Conservation (phyloP, 768 basidiomycete species). For the Asterophora lycoperdoides region DNA sequence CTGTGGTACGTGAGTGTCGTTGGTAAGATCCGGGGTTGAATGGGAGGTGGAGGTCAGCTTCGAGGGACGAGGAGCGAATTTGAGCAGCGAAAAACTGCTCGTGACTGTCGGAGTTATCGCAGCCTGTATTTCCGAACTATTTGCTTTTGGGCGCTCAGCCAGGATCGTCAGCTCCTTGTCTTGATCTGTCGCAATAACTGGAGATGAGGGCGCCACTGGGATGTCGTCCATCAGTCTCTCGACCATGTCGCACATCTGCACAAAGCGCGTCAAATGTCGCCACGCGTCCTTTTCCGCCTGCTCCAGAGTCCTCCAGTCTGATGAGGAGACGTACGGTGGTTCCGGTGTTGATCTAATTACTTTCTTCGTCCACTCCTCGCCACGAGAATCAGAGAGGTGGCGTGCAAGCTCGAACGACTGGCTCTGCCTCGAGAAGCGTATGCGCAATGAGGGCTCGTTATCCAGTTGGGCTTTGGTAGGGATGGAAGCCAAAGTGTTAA, state of each 20-base stretch:
- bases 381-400: constrained; percentile 24
- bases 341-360: constrained; percentile 18
- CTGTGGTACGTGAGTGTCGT: background rate
- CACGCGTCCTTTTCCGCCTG: constrained; percentile 25
- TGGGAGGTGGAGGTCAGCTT: constrained; percentile 6
- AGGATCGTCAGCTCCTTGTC: background rate
- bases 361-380: constrained; percentile 40
- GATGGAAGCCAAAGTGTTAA: constrained; percentile 15
- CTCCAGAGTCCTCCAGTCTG: constrained; percentile 23
- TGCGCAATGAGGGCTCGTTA: constrained; percentile 28
- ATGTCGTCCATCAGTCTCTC: constrained; percentile 6
- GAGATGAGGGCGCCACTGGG: background rate
- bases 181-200: background rate
- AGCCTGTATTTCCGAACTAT: background rate
- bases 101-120: background rate
- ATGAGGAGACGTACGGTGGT: constrained; percentile 19
- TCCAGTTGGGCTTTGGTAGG: constrained; percentile 6
- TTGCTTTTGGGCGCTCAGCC: background rate
- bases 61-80: constrained; percentile 10
- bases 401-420: constrained; percentile 33
- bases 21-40: constrained; percentile 1
- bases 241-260: constrained; percentile 22
- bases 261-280: constrained; percentile 22
- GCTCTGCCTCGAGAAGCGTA: constrained; percentile 33
- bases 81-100: constrained; percentile 12